Evolutionary conservation across 2,329 filamentous ascomycete genomes (phyloP), one percentile per base, ranked within the genome.

Genomic region (Pezicula carpinea): DNA sequence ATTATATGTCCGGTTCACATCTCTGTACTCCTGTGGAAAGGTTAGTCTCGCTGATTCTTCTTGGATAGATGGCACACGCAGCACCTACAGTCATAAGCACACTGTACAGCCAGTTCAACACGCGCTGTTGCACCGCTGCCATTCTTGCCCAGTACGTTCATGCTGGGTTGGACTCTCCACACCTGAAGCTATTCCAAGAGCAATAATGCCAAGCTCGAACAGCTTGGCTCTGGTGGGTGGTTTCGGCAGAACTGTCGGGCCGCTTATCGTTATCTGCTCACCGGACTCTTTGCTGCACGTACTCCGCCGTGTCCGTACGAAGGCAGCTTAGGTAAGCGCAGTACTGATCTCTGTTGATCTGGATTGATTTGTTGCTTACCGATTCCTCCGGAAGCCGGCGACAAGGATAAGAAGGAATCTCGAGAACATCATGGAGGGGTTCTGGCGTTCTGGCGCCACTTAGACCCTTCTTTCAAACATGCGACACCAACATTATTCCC

Each of bases 101-200:
- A 69, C 88, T 93, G 70, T 95, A 96, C 5, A 97, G 82, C 92
- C 92, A 97, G 70, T 90, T 91, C 62, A 97, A 76, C 51, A 95
- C 85, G 70, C 90, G 87, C 68, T 95, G 90, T 60, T 89, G 86
- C 64, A 96, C 87, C 59, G 83, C 81, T 76, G 63, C 63, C 63
- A 65, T 66, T 51, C 17, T 62, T 51, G 46, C 33, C 36, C 19
- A 33, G 32, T 22, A 44, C 40, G 15, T 17, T 43, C 53, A 56
- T 58, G 32, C 36, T 46, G 50, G 46, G 3, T 49, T 34, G 21
- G 33, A 39, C 10, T 32, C 26, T 29, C 26, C 26, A 3, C 26
- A 29, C 10, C 26, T 51, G 57, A 57, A 57, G 53, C 51, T 57
- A 53, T 56, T 47, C 50, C 21, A 50, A 38, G 17, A 8, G n/a